Conservation (phyloP, 176 grass and related monocot species). For the Paspalum vaginatum region DNA sequence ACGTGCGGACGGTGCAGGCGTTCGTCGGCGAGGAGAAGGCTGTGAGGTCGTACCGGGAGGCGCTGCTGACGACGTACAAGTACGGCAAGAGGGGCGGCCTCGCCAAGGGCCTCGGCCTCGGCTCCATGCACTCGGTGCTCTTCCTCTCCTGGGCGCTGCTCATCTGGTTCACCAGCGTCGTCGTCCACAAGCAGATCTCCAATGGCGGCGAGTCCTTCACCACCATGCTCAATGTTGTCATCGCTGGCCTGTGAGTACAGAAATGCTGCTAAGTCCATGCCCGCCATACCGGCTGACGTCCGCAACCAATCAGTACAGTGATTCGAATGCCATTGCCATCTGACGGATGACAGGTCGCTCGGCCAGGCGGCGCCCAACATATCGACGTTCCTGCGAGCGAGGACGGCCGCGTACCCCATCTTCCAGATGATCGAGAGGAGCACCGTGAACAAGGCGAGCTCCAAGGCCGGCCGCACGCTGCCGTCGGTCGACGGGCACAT, state of each 20-base stretch:
- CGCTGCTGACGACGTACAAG: slow-evolving; percentile 73
- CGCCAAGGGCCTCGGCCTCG: slow-evolving; percentile 89
- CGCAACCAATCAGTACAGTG: not conserved
- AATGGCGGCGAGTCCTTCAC: slow-evolving; percentile 97
- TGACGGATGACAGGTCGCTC: slow-evolving; percentile 62
- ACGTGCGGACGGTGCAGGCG: slow-evolving; percentile 94
- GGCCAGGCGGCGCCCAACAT: slow-evolving; percentile 88
- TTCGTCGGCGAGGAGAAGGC: slow-evolving; percentile 97
- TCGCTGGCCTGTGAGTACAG: slow-evolving; percentile 73
- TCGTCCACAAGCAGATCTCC: slow-evolving; percentile 82
- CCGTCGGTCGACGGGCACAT: slow-evolving; percentile 68
- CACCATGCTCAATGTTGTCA: slow-evolving; percentile 95
- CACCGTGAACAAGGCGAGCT: slow-evolving; percentile 61
- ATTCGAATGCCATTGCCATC: not conserved
- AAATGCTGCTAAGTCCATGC: not conserved
- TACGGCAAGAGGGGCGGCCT: slow-evolving; percentile 86
- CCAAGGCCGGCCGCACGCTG: slow-evolving; percentile 56
- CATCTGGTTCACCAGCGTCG: slow-evolving; percentile 86
- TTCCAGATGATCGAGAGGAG: slow-evolving; percentile 98
- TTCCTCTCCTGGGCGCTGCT: slow-evolving; percentile 94
- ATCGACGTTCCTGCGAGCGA: slow-evolving; percentile 83
- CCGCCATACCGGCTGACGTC: not conserved
- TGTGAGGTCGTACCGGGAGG: slow-evolving; percentile 67
- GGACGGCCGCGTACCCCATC: slow-evolving; percentile 82
- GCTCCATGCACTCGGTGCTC: slow-evolving; percentile 83